Evolutionary conservation across 371 early-diverging fungal genomes (phyloP).

Genomic region (Catenaria anguillulae): DNA sequence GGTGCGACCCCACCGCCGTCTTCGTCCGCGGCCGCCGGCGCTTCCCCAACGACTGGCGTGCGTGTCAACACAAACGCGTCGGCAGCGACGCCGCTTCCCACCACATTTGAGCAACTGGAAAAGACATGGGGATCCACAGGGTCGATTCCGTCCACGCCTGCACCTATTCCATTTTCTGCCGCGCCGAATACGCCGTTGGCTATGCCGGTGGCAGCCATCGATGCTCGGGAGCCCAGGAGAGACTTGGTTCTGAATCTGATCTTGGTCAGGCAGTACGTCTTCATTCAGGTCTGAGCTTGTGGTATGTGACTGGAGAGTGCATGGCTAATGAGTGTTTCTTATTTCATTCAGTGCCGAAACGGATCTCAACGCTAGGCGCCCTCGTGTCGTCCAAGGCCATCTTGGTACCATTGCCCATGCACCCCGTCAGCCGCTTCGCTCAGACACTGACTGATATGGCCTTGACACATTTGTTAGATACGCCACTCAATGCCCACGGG

Average conservation of each 20-base stretch:
- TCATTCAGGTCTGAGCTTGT: no score
- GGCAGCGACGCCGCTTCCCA: no score
- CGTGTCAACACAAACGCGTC: no score
- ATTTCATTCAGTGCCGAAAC: conserved; percentile 19
- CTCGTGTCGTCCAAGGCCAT: conserved; percentile 24
- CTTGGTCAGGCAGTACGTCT: neutral
- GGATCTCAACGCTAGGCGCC: conserved; percentile 16
- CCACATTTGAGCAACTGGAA: no score
- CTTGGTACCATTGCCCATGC: conserved; percentile 16
- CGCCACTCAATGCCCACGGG: conserved; percentile 18
- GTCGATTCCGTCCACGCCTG: neutral
- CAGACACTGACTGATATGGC: neutral
- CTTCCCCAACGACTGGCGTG: no score
- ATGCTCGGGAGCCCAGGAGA: neutral
- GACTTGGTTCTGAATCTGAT: neutral
- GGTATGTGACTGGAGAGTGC: no score
- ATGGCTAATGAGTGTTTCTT: no score
- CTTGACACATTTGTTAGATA: no score
- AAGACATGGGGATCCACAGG: neutral
- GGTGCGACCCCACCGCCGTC: neutral
- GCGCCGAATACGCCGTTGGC: neutral
- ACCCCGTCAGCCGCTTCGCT: no score
- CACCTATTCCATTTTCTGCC: neutral
- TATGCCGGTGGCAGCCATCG: neutral
- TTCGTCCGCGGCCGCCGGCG: no score